Evolutionary conservation across 352 stramenopile genomes (phyloP).

Genomic region (Globisporangium okanoganense): DNA sequence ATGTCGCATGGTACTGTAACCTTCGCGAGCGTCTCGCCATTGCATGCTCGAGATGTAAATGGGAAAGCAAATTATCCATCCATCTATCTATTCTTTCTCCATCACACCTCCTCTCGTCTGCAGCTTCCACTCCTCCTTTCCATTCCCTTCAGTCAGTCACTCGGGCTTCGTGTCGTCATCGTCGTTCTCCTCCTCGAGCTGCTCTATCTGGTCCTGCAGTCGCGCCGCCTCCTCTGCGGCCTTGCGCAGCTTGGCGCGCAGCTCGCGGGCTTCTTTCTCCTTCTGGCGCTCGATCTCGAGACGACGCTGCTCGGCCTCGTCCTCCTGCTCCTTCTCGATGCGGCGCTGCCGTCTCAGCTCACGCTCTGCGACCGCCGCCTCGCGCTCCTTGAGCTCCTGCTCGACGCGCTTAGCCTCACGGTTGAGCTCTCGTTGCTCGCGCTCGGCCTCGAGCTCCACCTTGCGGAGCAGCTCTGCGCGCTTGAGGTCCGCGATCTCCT

Average conservation of each 20-base stretch:
- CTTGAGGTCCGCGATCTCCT: slow-evolving; percentile 70
- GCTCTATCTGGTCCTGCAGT: slow-evolving; percentile 10
- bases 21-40: too few relatives aligned
- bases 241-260: slow-evolving; percentile 46
- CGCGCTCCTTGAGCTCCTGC: slow-evolving; percentile 52
- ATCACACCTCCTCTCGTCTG: neutral
- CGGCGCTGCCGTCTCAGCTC: slow-evolving; percentile 53
- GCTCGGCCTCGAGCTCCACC: slow-evolving; percentile 63
- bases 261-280: slow-evolving; percentile 48
- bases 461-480: slow-evolving; percentile 61
- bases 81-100: neutral
- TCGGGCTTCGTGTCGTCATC: neutral
- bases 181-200: neutral
- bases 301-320: slow-evolving; percentile 28
- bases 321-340: slow-evolving; percentile 55
- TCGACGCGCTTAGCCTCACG: slow-evolving; percentile 43
- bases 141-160: neutral
- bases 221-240: slow-evolving; percentile 21
- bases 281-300: slow-evolving; percentile 38
- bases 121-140: neutral
- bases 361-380: slow-evolving; percentile 45
- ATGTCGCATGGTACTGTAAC: too few relatives aligned
- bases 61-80: neutral
- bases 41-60: neutral
- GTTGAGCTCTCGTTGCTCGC: slow-evolving; percentile 47